Evolutionary conservation across 2,329 filamentous ascomycete species (phyloP), one percentile per base, ranked within the genome.

Genomic region (Botrytis paeoniae): DNA sequence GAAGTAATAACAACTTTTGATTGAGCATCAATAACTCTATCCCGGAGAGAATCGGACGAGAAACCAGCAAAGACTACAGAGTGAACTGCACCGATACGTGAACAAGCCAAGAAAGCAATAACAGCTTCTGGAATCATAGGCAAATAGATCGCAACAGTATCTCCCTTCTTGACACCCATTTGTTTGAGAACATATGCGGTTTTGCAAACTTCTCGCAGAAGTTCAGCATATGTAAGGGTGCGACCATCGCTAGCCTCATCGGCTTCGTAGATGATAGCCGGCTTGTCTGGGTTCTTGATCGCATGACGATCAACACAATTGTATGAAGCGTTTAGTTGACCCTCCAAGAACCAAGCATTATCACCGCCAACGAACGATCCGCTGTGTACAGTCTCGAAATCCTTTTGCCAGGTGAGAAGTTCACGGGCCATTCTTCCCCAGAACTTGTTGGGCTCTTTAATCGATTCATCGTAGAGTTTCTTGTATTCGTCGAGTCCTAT

Each of bases 71-170:
- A 99, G 77, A 99, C 92, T 72, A 99, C 95, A 0, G 96, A 98
- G 88, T 99, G 96, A 35, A 99, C 89, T 59, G 96, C 96, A 75
- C 96, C 96, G 78, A 99, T 97, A 81, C 96, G 93, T 54, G 91
- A 86, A 83, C 95, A 97, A 75, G 96, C 96, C 73, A 99, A 87
- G 83, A 99, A 93, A 71, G 96, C 92, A 80, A 99, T 87, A 73
- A 99, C 80, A 10, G 96, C 96, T 84, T 99, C 95, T 72, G 96
- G 96, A 83, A 99, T 97, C 96, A 99, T 99, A 82, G 96, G 96
- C 77, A 99, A 85, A 86, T 99, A 99, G 77, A 99, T 93, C 76
- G 94, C 96, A 73, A 99, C 95, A 7, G 95, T 97, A 84, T 99
- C 96, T 72, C 96, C 96, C 87, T 98, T 98, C 86, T 92, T 91